phyloP scores from a whole-genome alignment of 2,329 filamentous ascomycete genomes.

The Didymella segeticola region DNA sequence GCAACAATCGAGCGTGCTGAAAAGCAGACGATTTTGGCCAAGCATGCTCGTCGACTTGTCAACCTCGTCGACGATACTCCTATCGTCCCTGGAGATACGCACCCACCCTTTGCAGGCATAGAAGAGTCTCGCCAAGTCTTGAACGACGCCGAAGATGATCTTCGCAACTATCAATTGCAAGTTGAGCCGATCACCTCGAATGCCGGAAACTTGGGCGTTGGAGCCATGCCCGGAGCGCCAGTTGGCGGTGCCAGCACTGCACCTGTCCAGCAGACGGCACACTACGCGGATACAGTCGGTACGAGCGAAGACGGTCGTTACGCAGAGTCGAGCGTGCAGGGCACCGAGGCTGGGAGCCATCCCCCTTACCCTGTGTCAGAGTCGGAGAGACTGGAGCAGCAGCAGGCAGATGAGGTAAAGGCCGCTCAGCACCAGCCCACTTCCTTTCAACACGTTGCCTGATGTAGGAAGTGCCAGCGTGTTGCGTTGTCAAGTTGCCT shows the following conservation, averaged over 20 bases:
- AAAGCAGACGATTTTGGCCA: constrained; percentile 94
- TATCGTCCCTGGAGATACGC: constrained; percentile 82
- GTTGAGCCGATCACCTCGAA: constrained; percentile 62
- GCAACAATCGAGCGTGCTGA: constrained; percentile 95
- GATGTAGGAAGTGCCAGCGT: neutral
- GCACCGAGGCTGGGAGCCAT: constrained; percentile 31
- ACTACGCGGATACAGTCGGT: constrained; percentile 16
- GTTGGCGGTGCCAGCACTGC: neutral
- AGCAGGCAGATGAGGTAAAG: constrained; percentile 20
- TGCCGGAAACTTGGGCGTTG: constrained; percentile 57
- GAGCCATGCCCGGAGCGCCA: constrained; percentile 51
- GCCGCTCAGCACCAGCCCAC: constrained; percentile 1
- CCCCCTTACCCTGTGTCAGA: constrained; percentile 41
- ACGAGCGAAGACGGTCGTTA: constrained; percentile 30
- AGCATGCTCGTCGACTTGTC: constrained; percentile 84
- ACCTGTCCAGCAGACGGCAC: neutral
- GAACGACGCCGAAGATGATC: constrained; percentile 89
- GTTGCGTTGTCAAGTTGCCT: neutral
- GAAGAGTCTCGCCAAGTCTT: constrained; percentile 81
- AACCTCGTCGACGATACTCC: constrained; percentile 88
- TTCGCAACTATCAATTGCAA: constrained; percentile 73
- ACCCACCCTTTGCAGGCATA: constrained; percentile 70
- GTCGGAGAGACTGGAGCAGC: constrained; percentile 37
- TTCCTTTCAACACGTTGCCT: constrained; percentile 8
- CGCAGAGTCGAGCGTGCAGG: constrained; percentile 30